Conservation (phyloP, 257 asterid genomes). For the Fraxinus pennsylvanica region DNA sequence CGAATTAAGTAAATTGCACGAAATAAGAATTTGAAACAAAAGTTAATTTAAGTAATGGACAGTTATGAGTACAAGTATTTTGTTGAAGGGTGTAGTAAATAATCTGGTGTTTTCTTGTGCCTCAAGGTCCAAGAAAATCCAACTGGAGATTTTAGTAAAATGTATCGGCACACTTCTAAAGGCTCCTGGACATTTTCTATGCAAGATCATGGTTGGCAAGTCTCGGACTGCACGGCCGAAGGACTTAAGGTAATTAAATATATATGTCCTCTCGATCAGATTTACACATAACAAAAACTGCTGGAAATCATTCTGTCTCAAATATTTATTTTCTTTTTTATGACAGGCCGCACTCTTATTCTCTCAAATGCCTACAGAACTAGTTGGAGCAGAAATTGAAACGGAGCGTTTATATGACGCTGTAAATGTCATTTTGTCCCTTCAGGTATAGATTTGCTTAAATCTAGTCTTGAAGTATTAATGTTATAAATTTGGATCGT, state of each 20-base stretch:
- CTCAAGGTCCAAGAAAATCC: slow-evolving; percentile 49
- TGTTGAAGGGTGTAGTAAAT: neutral
- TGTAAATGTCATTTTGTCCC: slow-evolving; percentile 48
- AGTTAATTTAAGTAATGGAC: neutral
- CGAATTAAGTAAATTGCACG: neutral
- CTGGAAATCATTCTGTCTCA: neutral
- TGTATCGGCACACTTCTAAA: slow-evolving; percentile 56
- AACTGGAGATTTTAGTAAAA: slow-evolving; percentile 33
- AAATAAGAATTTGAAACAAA: neutral
- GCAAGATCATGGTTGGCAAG: slow-evolving; percentile 69
- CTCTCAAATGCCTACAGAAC: slow-evolving; percentile 38
- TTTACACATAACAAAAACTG: neutral
- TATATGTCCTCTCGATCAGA: neutral
- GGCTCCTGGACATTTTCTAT: slow-evolving; percentile 59
- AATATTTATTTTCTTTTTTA: neutral
- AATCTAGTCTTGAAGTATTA: neutral
- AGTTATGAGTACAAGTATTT: neutral
- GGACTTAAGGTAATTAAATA: slow-evolving; percentile 43
- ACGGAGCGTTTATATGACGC: slow-evolving; percentile 44
- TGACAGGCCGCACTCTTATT: slow-evolving; percentile 40
- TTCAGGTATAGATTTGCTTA: slow-evolving; percentile 39
- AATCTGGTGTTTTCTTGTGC: neutral
- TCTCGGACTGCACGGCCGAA: slow-evolving; percentile 59
- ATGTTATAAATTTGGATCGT: too few relatives aligned
- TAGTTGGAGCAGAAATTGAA: slow-evolving; percentile 40